Evolutionary conservation across 768 basidiomycete genomes (phyloP).

Genomic region (Podaxis pistillaris): DNA sequence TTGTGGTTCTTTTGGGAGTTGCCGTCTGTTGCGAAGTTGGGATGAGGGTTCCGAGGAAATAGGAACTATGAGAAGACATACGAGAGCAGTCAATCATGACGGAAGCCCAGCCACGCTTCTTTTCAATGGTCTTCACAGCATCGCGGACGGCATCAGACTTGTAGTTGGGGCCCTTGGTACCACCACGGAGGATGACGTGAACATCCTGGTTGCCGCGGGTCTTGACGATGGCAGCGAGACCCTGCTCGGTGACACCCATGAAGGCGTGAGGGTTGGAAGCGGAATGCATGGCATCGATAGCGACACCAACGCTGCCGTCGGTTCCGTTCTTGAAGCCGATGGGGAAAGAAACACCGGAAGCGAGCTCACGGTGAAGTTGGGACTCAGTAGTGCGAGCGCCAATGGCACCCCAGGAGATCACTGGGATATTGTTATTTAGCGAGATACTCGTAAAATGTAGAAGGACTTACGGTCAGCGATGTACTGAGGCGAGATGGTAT

Average conservation of each 20-base stretch:
- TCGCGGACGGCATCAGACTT: slow-evolving; percentile 66
- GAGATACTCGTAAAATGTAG: slow-evolving; percentile 3
- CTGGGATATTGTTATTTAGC: slow-evolving; percentile 26
- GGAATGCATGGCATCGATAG: slow-evolving; percentile 95
- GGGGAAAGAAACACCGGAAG: slow-evolving; percentile 95
- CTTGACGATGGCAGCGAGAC: slow-evolving; percentile 93
- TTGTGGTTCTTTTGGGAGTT: slow-evolving; percentile 95
- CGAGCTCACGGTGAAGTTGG: slow-evolving; percentile 95
- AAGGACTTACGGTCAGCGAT: slow-evolving; percentile 62
- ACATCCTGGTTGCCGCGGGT: slow-evolving; percentile 84
- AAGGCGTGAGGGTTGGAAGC: slow-evolving; percentile 93
- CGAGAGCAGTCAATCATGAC: slow-evolving; percentile 90
- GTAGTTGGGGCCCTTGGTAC: slow-evolving; percentile 89
- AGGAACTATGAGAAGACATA: slow-evolving; percentile 31
- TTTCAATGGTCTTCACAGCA: slow-evolving; percentile 61
- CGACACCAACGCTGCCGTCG: slow-evolving; percentile 87
- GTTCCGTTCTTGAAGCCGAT: slow-evolving; percentile 99
- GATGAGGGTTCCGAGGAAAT: slow-evolving; percentile 4
- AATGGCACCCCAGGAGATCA: slow-evolving; percentile 93
- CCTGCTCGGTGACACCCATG: slow-evolving; percentile 88
- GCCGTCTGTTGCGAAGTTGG: slow-evolving; percentile 55
- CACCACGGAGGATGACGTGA: slow-evolving; percentile 95
- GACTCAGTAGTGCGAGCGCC: slow-evolving; percentile 97
- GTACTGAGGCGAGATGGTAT: slow-evolving; percentile 77
- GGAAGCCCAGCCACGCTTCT: slow-evolving; percentile 60